These are phyloP conservation scores for Tephrocybe sp. DNA, from an alignment of 768 basidiomycete species.

Conservation along the genomic window DNA sequence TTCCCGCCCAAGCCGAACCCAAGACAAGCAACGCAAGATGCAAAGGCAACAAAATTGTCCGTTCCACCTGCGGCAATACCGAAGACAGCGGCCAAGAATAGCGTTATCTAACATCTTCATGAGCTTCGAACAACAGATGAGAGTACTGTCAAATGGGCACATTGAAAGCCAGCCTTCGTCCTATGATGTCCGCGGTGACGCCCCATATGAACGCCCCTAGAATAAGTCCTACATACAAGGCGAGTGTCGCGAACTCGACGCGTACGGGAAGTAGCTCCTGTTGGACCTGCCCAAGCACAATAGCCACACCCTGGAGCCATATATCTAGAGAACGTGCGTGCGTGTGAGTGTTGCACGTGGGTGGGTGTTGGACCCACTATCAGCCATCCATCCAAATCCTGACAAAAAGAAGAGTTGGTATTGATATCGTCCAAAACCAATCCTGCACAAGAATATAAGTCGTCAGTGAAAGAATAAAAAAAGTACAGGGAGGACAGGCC, in stretches of 20 bases:
- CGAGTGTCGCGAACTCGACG: slow-evolving; percentile 45
- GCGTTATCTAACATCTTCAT: slow-evolving; percentile 21
- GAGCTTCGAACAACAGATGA: no score
- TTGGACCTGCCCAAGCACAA: slow-evolving; percentile 43
- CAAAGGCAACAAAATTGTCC: slow-evolving; percentile 45
- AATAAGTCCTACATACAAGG: slow-evolving; percentile 48
- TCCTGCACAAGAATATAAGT: slow-evolving; percentile 26
- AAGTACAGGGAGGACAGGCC: slow-evolving; percentile 8
- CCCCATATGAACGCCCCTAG: slow-evolving; percentile 51
- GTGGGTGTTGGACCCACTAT: slow-evolving; percentile 34
- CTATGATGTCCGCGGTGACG: slow-evolving; percentile 47
- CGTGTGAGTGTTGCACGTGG: not conserved
- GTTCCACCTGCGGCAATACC: slow-evolving; percentile 50
- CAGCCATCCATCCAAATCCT: slow-evolving; percentile 50
- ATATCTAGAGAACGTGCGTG: slow-evolving; percentile 25
- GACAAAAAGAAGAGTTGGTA: slow-evolving; percentile 46
- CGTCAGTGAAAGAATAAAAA: not conserved
- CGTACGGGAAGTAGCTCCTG: slow-evolving; percentile 41
- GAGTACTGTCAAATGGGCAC: slow-evolving; percentile 16
- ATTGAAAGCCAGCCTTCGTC: slow-evolving; percentile 46
- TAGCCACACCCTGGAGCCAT: slow-evolving; percentile 49
- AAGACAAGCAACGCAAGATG: slow-evolving; percentile 44
- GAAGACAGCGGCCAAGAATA: slow-evolving; percentile 43
- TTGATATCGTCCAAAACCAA: slow-evolving; percentile 52
- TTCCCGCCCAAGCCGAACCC: slow-evolving; percentile 55